A percentile compares a stretch with the other conserved stretches of the same genome.
Evolutionary conservation across 306 rosid species (phyloP).

Genomic region (Malus sieversii): DNA sequence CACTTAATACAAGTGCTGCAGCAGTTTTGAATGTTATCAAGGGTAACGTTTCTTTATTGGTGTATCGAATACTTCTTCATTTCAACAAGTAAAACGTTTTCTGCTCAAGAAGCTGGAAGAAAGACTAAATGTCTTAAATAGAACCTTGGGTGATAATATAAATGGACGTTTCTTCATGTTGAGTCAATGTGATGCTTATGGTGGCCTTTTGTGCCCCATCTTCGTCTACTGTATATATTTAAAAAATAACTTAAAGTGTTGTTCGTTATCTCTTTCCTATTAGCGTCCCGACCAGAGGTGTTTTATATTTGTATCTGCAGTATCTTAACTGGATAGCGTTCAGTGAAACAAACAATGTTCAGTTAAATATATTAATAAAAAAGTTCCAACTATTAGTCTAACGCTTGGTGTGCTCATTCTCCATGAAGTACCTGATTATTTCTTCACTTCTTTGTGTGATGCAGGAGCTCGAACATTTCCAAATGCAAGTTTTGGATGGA

Average conservation of each 20-base stretch:
- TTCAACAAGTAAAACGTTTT: neutral
- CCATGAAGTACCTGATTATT: neutral
- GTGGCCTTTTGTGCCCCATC: neutral
- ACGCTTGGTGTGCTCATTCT: neutral
- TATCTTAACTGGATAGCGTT: neutral
- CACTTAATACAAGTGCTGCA: slow-evolving; percentile 50
- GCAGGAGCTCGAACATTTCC: slow-evolving; percentile 54
- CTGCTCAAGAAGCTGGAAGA: neutral
- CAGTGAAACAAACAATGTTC: neutral
- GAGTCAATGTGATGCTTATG: neutral
- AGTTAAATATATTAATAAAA: neutral
- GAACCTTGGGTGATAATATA: neutral
- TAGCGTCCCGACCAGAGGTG: neutral
- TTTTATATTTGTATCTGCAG: neutral
- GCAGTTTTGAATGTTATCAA: slow-evolving; percentile 40
- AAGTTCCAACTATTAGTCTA: neutral
- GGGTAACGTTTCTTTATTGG: slow-evolving; percentile 31
- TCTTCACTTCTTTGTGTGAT: slow-evolving; percentile 12
- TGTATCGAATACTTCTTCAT: neutral
- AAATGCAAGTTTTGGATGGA: slow-evolving; percentile 48
- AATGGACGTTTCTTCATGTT: neutral
- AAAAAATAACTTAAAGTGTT: neutral
- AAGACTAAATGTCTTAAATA: neutral
- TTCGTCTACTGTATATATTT: neutral
- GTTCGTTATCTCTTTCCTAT: neutral